Conservation (phyloP, 768 basidiomycete species). For the Termitomyces sp. region DNA sequence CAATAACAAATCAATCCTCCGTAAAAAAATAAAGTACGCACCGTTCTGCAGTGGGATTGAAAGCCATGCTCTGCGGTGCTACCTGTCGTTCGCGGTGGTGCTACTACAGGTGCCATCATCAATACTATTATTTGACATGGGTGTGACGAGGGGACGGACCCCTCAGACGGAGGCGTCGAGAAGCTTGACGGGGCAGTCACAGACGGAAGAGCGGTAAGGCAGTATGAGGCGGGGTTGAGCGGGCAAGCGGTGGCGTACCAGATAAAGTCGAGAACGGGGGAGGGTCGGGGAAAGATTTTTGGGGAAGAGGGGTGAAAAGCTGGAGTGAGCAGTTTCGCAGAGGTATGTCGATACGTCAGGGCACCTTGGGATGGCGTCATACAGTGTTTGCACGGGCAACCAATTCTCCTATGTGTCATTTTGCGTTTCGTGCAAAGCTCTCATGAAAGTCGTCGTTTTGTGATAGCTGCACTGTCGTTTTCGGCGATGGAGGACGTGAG, state of each 20-base stretch:
- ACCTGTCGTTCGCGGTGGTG: conserved; percentile 90
- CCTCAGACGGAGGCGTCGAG: conserved; percentile 76
- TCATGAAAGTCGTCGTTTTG: conserved; percentile 21
- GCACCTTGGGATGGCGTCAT: conserved; percentile 33
- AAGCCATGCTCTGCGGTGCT: conserved; percentile 81
- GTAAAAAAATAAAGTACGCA: conserved; percentile 30
- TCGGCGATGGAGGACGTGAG: conserved; percentile 17
- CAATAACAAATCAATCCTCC: background rate
- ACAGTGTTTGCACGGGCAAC: no score
- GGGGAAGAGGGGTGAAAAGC: conserved; percentile 32
- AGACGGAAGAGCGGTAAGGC: conserved; percentile 80
- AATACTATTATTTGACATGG: background rate
- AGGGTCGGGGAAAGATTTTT: conserved; percentile 46
- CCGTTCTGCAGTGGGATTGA: conserved; percentile 68
- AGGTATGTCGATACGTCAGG: conserved; percentile 70
- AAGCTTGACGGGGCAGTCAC: conserved; percentile 83
- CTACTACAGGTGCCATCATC: conserved; percentile 36
- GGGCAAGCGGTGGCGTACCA: conserved; percentile 84
- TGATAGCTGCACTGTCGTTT: conserved; percentile 10
- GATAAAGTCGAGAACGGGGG: conserved; percentile 70
- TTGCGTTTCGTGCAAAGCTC: conserved; percentile 53
- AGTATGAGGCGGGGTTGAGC: conserved; percentile 60
- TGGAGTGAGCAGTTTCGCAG: conserved; percentile 69
- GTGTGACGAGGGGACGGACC: conserved; percentile 40
- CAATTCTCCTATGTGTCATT: no score